These are phyloP conservation scores for Strigomonas culicis DNA, from an alignment of 208 protist genomes.

Conservation along the genomic window DNA sequence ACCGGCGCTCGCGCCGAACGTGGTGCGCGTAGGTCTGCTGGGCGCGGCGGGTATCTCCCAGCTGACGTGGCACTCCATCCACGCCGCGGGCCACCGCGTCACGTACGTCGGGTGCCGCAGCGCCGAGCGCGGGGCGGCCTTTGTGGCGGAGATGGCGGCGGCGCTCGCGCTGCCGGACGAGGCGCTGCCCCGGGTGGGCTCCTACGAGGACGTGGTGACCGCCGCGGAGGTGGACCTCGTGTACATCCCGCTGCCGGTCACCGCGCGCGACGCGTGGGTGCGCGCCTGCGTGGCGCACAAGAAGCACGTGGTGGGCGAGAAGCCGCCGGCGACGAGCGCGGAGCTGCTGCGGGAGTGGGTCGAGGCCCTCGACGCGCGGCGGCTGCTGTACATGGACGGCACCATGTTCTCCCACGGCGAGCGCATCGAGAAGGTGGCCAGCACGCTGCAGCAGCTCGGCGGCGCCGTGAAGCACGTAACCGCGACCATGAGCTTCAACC, in stretches of 20 bases:
- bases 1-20: background rate
- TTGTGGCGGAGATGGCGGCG: slow-evolving; percentile 21
- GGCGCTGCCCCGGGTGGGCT: slow-evolving; percentile 18
- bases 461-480: slow-evolving; percentile 42
- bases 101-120: slow-evolving; percentile 51
- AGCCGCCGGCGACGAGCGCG: slow-evolving; percentile 34
- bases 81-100: slow-evolving; percentile 28
- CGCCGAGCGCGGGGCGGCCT: slow-evolving; percentile 15
- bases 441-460: slow-evolving; percentile 28
- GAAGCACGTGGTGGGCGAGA: slow-evolving; percentile 77
- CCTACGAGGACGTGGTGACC: slow-evolving; percentile 52
- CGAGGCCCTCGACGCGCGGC: slow-evolving; percentile 27
- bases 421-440: slow-evolving; percentile 41
- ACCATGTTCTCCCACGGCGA: slow-evolving; percentile 65
- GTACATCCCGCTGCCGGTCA: slow-evolving; percentile 64
- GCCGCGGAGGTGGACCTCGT: slow-evolving; percentile 56
- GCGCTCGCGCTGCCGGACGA: background rate
- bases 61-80: slow-evolving; percentile 40
- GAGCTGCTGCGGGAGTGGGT: slow-evolving; percentile 49
- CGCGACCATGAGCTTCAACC: slow-evolving; percentile 41
- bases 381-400: slow-evolving; percentile 69
- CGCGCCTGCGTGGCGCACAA: slow-evolving; percentile 40
- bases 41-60: slow-evolving; percentile 40
- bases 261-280: slow-evolving; percentile 53
- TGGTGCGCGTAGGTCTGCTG: slow-evolving; percentile 51